These are phyloP conservation scores for Micromonas pusilla DNA, from an alignment of 139 green algal genomes.

Conservation along the genomic window DNA sequence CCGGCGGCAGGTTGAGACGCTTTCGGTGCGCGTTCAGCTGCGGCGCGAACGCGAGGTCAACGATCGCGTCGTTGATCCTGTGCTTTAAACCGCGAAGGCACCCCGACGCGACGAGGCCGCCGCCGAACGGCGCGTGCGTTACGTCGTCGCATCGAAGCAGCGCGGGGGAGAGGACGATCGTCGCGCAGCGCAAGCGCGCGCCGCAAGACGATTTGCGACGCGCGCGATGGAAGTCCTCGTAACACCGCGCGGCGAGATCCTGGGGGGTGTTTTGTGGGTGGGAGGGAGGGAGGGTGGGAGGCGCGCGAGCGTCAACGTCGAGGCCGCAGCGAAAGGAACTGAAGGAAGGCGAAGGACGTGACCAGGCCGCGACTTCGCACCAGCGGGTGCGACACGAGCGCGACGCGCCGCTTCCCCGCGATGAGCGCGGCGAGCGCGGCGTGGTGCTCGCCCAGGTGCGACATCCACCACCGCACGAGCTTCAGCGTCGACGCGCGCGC, in stretches of 20 bases:
- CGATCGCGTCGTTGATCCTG: not conserved
- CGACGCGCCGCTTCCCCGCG: slow-evolving; percentile 10
- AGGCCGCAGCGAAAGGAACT: not conserved
- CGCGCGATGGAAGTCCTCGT: too few relatives aligned
- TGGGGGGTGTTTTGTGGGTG: not conserved
- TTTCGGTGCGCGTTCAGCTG: not conserved
- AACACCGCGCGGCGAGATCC: not conserved
- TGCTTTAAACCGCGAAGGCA: too few relatives aligned
- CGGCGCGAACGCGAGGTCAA: not conserved
- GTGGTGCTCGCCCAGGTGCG: slow-evolving; percentile 17
- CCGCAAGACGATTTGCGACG: too few relatives aligned
- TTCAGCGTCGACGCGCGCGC: not conserved
- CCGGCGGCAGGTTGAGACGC: not conserved
- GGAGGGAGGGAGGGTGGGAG: not conserved
- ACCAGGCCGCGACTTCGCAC: not conserved
- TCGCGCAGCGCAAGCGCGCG: not conserved
- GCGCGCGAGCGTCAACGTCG: too few relatives aligned
- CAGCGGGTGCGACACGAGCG: not conserved
- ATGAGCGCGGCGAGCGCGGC: not conserved
- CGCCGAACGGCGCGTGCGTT: not conserved
- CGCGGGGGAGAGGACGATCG: not conserved
- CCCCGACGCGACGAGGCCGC: too few relatives aligned
- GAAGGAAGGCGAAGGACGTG: not conserved
- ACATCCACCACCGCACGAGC: not conserved
- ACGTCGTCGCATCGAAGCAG: not conserved